Percentiles rank a stretch among this genome's conserved stretches.
phyloP scores from a whole-genome alignment of 192 early-diverging fungal species.

The Entomortierella chlamydospora region DNA sequence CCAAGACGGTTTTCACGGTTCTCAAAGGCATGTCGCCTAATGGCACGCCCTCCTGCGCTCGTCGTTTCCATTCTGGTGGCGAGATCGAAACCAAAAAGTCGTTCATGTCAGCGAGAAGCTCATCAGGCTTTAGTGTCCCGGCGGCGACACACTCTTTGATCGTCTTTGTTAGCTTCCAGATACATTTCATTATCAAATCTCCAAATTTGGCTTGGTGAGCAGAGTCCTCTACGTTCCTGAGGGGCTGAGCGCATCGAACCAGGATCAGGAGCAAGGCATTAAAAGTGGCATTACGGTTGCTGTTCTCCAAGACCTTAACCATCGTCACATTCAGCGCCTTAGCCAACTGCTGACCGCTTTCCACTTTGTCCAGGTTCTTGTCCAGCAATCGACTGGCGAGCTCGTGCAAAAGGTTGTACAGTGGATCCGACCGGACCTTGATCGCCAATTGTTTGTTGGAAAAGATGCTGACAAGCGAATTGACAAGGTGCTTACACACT shows the following conservation, averaged over 20 bases:
- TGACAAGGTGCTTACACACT: slow-evolving; percentile 85
- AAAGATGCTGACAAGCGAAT: slow-evolving; percentile 84
- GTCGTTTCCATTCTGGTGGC: slow-evolving; percentile 87
- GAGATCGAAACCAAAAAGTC: slow-evolving; percentile 86
- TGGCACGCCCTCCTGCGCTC: slow-evolving; percentile 77
- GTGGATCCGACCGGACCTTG: slow-evolving; percentile 68
- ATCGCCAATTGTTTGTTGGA: slow-evolving; percentile 72
- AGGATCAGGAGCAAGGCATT: slow-evolving; percentile 82
- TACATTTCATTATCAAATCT: slow-evolving; percentile 94
- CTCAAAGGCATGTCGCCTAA: slow-evolving; percentile 94
- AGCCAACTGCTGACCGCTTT: slow-evolving; percentile 68
- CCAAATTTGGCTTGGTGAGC: slow-evolving; percentile 75
- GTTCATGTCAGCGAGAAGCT: slow-evolving; percentile 82
- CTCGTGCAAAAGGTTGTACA: slow-evolving; percentile 81
- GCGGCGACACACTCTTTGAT: slow-evolving; percentile 77
- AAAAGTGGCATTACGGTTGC: slow-evolving; percentile 77
- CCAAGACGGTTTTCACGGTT: slow-evolving; percentile 92
- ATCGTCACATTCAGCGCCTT: slow-evolving; percentile 89
- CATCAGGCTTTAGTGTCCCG: slow-evolving; percentile 69
- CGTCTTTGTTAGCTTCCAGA: slow-evolving; percentile 95
- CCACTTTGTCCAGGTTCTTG: slow-evolving; percentile 70
- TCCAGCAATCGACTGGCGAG: slow-evolving; percentile 86
- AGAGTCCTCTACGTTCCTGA: slow-evolving; percentile 64
- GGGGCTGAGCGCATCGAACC: slow-evolving; percentile 65
- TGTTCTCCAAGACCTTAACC: slow-evolving; percentile 91